Evolutionary conservation across 495 filamentous ascomycete genomes (phyloP), one percentile per base, ranked within the genome.

Genomic region (Aspergillus cavernicola): DNA sequence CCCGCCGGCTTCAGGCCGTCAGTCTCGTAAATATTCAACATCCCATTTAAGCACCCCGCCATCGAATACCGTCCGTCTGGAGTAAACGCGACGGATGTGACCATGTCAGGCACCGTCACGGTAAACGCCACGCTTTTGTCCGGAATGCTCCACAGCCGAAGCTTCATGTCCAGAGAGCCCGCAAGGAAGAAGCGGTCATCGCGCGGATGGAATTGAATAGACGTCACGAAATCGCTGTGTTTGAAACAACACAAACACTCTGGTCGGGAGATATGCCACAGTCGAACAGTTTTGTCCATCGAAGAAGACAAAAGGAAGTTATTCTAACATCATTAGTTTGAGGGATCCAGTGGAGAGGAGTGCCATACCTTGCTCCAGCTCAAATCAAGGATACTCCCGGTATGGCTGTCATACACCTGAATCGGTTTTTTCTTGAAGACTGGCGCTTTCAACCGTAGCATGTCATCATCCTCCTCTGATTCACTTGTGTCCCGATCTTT

Each of bases 141-240:
- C 0, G 93, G 93, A 49, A 99, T 99, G 56, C 90, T 96, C 93
- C 93, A 99, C 10, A 99, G 70, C 26, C 93, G 79, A 41, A 99
- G 66, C 63, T 90, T 92, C n/a, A 85, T 89, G 66, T 99, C 93
- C 24, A 97, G 74, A 9, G 89, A 96, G 4, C 93, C 93, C 7
- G 93, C 93, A 10, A 99, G 75, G 64, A 97, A 99, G 73, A 97
- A 99, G 0, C 93, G 85, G 65, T 99, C 93, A 69, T 99, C 93
- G 1, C 80, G 81, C 0, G 93, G 93, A 67, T 99, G 93, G 60
- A 99, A 99, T 32, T 88, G 87, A 26, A 99, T 89, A 7, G 89
- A 87, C 0, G 92, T 96, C 41, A 97, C 92, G 62, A 96, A 95
- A 65, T 99, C 93, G 59, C 85, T 92, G 67, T 99, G 93, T 64